Evolutionary conservation across 768 basidiomycete genomes (phyloP).

Genomic region (Suillus fuscotomentosus): DNA sequence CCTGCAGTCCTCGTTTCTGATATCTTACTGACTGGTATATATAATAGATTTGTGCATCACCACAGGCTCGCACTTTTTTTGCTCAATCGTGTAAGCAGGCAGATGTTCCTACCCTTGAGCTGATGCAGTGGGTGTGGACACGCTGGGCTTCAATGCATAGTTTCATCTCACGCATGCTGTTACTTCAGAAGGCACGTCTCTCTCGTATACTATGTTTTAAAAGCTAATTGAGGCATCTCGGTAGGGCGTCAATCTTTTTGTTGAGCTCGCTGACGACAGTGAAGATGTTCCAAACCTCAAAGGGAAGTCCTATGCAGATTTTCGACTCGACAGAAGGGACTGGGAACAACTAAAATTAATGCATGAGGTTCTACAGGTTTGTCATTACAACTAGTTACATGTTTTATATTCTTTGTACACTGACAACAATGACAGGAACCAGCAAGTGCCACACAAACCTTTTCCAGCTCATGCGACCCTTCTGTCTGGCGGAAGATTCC

Average conservation of each 20-base stretch:
- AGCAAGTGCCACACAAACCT: neutral
- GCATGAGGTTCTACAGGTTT: constrained; percentile 22
- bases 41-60: too few species aligned
- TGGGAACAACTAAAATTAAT: constrained; percentile 27
- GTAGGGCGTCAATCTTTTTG: constrained; percentile 12
- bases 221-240: neutral
- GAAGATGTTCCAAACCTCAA: constrained; percentile 22
- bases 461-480: neutral
- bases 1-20: too few species aligned
- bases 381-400: neutral
- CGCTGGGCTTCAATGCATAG: neutral
- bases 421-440: neutral
- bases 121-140: too few species aligned
- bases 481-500: neutral
- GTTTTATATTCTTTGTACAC: neutral
- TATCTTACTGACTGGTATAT: too few species aligned
- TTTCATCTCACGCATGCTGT: too few species aligned
- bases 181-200: too few species aligned
- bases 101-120: too few species aligned
- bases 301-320: constrained; percentile 27
- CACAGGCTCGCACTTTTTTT: too few species aligned
- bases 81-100: too few species aligned
- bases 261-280: constrained; percentile 20
- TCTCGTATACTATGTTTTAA: neutral
- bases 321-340: constrained; percentile 17